phyloP scores from a whole-genome alignment of 306 rosid genomes.

The Medicago lupulina region DNA sequence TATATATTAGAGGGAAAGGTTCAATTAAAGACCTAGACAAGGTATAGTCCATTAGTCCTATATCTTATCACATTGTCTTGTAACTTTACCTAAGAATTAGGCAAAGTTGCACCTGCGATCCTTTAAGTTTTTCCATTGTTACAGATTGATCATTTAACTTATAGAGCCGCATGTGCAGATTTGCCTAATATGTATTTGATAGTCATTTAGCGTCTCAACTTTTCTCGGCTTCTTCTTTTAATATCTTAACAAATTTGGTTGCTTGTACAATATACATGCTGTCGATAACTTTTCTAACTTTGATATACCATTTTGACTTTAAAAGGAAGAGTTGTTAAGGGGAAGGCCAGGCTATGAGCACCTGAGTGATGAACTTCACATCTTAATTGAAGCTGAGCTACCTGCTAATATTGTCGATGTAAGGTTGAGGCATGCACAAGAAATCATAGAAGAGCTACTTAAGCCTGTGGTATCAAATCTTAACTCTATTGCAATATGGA shows the following conservation, averaged over 20 bases:
- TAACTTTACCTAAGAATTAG: neutral
- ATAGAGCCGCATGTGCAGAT: neutral
- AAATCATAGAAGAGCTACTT: slow-evolving; percentile 88
- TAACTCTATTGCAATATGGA: slow-evolving; percentile 7
- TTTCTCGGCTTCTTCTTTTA: neutral
- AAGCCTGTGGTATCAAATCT: slow-evolving; percentile 78
- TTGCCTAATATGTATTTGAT: neutral
- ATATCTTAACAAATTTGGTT: slow-evolving; percentile 12
- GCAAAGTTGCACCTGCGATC: neutral
- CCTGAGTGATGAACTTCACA: slow-evolving; percentile 90
- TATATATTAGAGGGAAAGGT: slow-evolving; percentile 66
- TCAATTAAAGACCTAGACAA: slow-evolving; percentile 64
- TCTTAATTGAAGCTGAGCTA: slow-evolving; percentile 89
- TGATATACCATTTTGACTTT: slow-evolving; percentile 33
- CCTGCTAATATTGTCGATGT: slow-evolving; percentile 75
- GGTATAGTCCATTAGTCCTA: slow-evolving; percentile 39
- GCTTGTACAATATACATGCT: slow-evolving; percentile 22
- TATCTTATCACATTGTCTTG: neutral
- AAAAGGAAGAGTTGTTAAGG: slow-evolving; percentile 82
- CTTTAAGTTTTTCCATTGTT: neutral
- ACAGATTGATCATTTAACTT: neutral
- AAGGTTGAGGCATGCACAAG: slow-evolving; percentile 86
- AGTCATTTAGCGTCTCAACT: neutral
- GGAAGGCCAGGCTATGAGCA: slow-evolving; percentile 97
- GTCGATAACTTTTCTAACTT: slow-evolving; percentile 32